Percentiles rank a stretch among this genome's conserved stretches.
Evolutionary conservation across 768 basidiomycete species (phyloP).

Genomic region (Hortiboletus campestris): DNA sequence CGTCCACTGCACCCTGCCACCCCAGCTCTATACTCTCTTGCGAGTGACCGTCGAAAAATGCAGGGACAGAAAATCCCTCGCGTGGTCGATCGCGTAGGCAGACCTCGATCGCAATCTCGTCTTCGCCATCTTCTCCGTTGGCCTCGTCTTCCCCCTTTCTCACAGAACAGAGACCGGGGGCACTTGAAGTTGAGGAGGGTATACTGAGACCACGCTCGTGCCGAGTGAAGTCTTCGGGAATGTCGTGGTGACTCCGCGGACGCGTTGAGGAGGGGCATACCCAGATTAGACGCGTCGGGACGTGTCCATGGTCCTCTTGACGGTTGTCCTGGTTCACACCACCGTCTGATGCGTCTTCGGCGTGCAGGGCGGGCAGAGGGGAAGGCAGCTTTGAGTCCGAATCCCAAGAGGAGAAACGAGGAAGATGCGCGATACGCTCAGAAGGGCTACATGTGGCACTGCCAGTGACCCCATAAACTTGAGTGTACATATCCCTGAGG

Average conservation of each 20-base stretch:
- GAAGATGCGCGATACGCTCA: constrained; percentile 18
- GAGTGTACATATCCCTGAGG: constrained; percentile 16
- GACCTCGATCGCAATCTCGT: neutral
- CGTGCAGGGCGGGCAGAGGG: neutral
- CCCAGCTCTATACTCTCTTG: constrained; percentile 1
- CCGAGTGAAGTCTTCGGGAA: constrained; percentile 60
- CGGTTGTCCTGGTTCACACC: neutral
- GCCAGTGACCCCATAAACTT: constrained; percentile 1
- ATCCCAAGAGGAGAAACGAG: constrained; percentile 21
- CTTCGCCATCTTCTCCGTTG: neutral
- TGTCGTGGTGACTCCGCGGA: constrained; percentile 64
- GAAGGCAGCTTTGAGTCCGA: constrained; percentile 11
- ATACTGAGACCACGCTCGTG: constrained; percentile 31
- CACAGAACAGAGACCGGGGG: constrained; percentile 23
- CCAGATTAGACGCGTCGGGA: constrained; percentile 23
- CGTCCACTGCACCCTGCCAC: neutral
- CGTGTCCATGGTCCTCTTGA: constrained; percentile 7
- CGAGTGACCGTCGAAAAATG: neutral
- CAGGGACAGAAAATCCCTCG: neutral
- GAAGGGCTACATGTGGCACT: constrained; percentile 25
- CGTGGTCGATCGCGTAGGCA: neutral
- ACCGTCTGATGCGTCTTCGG: neutral
- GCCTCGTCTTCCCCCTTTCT: constrained; percentile 19
- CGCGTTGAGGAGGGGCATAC: constrained; percentile 39
- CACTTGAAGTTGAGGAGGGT: constrained; percentile 31